Percentiles rank a stretch among this genome's conserved stretches.
Evolutionary conservation across 2,329 filamentous ascomycete species (phyloP).

Genomic region (Domatiomyces catenatus): DNA sequence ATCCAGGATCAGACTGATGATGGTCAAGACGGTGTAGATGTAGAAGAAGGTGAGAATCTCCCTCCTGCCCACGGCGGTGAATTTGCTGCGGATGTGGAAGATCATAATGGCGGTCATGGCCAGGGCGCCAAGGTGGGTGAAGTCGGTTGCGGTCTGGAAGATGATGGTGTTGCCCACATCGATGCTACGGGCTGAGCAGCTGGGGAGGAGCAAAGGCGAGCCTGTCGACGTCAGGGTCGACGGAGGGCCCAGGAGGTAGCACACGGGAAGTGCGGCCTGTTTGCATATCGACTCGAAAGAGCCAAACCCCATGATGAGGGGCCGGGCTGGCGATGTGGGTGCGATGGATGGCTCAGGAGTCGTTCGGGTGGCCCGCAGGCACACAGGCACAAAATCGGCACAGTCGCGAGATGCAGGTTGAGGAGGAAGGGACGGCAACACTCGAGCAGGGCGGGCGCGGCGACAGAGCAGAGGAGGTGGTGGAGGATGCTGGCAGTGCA

Average conservation of each 20-base stretch:
- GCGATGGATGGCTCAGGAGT: not conserved
- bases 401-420: not conserved
- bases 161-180: constrained; percentile 97
- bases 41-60: constrained; percentile 88
- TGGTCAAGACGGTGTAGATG: constrained; percentile 79
- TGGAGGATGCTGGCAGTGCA: not conserved
- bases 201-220: constrained; percentile 65
- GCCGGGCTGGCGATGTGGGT: too few relatives aligned
- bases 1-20: constrained; percentile 78
- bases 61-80: constrained; percentile 74
- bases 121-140: constrained; percentile 81
- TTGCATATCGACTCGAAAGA: constrained; percentile 79
- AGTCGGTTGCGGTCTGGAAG: constrained; percentile 79
- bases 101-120: constrained; percentile 96
- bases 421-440: too few relatives aligned
- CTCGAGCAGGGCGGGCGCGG: not conserved
- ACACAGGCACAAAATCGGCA: not conserved
- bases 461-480: constrained; percentile 4
- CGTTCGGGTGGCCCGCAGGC: not conserved
- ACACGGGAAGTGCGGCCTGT: constrained; percentile 72
- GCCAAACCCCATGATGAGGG: constrained; percentile 64
- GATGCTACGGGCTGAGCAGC: constrained; percentile 88
- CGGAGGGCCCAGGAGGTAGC: constrained; percentile 60
- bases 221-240: constrained; percentile 45
- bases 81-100: constrained; percentile 89